Evolutionary conservation across 768 basidiomycete genomes (phyloP).

Genomic region (Hebeloma cylindrosporum): DNA sequence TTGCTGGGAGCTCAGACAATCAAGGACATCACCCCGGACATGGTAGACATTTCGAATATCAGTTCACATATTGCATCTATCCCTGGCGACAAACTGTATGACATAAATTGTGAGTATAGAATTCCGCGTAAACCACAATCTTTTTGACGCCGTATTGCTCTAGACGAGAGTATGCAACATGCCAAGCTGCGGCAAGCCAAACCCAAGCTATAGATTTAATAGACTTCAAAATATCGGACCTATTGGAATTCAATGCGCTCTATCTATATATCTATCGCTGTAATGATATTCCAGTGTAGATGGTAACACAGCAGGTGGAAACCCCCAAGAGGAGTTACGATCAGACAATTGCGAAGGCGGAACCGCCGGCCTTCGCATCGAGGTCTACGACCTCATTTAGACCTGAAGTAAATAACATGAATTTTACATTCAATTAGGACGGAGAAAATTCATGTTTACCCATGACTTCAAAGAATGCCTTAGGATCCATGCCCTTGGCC

Average conservation of each 20-base stretch:
- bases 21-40: slow-evolving; percentile 75
- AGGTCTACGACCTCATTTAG: slow-evolving; percentile 52
- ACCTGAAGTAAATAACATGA: slow-evolving; percentile 31
- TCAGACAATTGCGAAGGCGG: slow-evolving; percentile 53
- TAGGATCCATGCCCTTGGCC: slow-evolving; percentile 71
- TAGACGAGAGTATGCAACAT: no score
- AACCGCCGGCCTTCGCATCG: slow-evolving; percentile 59
- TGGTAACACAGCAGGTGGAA: no score
- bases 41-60: slow-evolving; percentile 87
- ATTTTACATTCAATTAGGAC: background rate
- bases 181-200: no score
- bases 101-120: slow-evolving; percentile 80
- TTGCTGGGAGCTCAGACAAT: slow-evolving; percentile 82
- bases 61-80: slow-evolving; percentile 63
- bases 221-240: no score
- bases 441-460: slow-evolving; percentile 38
- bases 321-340: no score
- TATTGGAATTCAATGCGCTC: no score
- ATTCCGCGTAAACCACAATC: no score
- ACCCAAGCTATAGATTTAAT: no score
- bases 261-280: no score
- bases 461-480: slow-evolving; percentile 77
- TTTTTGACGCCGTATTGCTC: no score
- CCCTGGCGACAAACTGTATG: slow-evolving; percentile 70
- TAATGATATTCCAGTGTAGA: no score